Evolutionary conservation across 2,329 filamentous ascomycete genomes (phyloP).

Genomic region (Ophiognomonia clavigignenti-juglandacearum): DNA sequence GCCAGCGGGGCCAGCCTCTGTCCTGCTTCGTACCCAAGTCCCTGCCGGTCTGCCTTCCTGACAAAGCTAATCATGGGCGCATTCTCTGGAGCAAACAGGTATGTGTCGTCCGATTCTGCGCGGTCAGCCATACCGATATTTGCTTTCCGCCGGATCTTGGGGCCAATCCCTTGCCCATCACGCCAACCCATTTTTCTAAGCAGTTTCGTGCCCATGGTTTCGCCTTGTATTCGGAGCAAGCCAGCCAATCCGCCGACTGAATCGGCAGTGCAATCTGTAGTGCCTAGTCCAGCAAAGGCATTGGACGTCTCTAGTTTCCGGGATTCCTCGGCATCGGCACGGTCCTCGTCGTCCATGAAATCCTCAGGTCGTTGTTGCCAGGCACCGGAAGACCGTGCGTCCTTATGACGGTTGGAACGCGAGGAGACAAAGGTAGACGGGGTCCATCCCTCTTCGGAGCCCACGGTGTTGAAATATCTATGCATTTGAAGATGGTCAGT

Average conservation of each 20-base stretch:
- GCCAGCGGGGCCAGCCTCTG: constrained; percentile 39
- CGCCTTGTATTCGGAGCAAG: constrained; percentile 65
- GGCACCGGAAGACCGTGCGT: constrained; percentile 42
- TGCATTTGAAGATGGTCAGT: constrained; percentile 12
- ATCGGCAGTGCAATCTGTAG: constrained; percentile 50
- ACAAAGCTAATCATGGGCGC: constrained; percentile 61
- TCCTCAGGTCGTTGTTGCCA: constrained; percentile 70
- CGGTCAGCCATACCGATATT: constrained; percentile 52
- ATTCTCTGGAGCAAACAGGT: constrained; percentile 85
- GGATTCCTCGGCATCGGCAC: constrained; percentile 78
- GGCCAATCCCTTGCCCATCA: constrained; percentile 87
- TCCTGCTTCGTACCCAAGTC: constrained; percentile 63
- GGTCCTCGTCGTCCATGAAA: constrained; percentile 97
- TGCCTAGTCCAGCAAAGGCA: constrained; percentile 72
- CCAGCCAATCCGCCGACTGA: constrained; percentile 58
- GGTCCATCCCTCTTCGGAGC: constrained; percentile 97
- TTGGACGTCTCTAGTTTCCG: constrained; percentile 68
- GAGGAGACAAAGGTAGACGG: constrained; percentile 91
- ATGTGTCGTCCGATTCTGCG: constrained; percentile 41
- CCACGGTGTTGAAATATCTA: constrained; percentile 96
- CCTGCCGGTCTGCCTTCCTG: constrained; percentile 64
- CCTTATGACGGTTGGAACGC: constrained; percentile 69
- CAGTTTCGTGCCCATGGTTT: constrained; percentile 82
- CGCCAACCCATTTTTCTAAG: constrained; percentile 94
- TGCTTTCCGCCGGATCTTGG: constrained; percentile 72